A percentile compares a stretch with the other conserved stretches of the same genome.
phyloP scores from a whole-genome alignment of 1,139 yeast species.

The Candida frijolesensis region DNA sequence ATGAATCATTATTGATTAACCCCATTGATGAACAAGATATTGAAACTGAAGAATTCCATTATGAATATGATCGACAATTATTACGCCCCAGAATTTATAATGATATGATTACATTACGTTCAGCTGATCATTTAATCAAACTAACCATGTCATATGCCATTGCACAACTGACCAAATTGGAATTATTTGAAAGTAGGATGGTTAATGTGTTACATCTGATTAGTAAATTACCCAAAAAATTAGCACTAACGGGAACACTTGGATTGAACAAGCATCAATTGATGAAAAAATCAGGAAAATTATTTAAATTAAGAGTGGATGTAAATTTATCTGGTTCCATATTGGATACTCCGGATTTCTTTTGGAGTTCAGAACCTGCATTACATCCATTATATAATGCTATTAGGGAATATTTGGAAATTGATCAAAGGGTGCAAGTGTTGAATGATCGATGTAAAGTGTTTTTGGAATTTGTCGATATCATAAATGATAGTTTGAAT shows the following conservation, averaged over 20 bases:
- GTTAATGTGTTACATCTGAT: slow-evolving; percentile 82
- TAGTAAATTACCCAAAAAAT: slow-evolving; percentile 81
- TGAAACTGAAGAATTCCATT: slow-evolving; percentile 93
- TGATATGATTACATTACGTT: slow-evolving; percentile 87
- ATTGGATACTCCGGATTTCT: slow-evolving; percentile 91
- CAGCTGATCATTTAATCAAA: slow-evolving; percentile 91
- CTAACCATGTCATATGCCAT: slow-evolving; percentile 94
- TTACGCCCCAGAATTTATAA: slow-evolving; percentile 89
- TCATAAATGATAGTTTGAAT: slow-evolving; percentile 90
- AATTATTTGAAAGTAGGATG: slow-evolving; percentile 90
- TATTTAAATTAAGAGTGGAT: slow-evolving; percentile 88
- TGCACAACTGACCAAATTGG: slow-evolving; percentile 91
- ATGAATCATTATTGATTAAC: slow-evolving; percentile 58
- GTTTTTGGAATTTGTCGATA: slow-evolving; percentile 88
- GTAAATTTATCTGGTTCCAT: slow-evolving; percentile 90
- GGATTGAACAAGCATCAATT: slow-evolving; percentile 80
- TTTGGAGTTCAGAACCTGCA: slow-evolving; percentile 97
- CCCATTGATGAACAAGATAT: slow-evolving; percentile 89
- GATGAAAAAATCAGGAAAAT: slow-evolving; percentile 82
- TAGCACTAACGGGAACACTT: slow-evolving; percentile 86
- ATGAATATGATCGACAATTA: slow-evolving; percentile 81
- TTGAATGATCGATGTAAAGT: slow-evolving; percentile 92
- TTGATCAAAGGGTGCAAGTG: slow-evolving; percentile 91
- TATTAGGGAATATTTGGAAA: slow-evolving; percentile 87
- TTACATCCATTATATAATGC: slow-evolving; percentile 90